Evolutionary conservation across 1,139 yeast genomes (phyloP).

Genomic region (Saccharomyces hybrid): DNA sequence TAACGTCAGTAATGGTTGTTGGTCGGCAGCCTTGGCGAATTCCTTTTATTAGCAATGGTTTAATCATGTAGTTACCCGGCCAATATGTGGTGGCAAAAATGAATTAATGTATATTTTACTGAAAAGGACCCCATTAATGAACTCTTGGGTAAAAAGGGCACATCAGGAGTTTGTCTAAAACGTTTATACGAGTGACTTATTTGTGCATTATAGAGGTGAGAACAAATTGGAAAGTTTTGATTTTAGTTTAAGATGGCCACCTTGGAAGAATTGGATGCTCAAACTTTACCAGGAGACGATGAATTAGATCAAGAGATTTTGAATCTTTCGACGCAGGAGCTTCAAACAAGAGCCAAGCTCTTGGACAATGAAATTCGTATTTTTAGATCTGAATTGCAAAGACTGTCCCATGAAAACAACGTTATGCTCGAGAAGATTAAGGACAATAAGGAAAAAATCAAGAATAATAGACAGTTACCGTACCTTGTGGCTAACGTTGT

Average conservation of each 20-base stretch:
- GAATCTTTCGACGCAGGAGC: constrained; percentile 70
- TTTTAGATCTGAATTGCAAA: constrained; percentile 85
- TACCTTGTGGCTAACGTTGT: constrained; percentile 95
- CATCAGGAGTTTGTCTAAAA: background rate
- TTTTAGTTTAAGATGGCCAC: constrained; percentile 46
- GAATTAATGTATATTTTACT: constrained; percentile 3
- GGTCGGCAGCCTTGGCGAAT: background rate
- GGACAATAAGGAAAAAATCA: constrained; percentile 93
- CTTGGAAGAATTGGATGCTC: constrained; percentile 55
- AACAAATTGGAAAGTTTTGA: background rate
- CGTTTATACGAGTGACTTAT: background rate
- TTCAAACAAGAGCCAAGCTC: constrained; percentile 76
- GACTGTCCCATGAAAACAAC: constrained; percentile 85
- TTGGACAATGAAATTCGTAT: constrained; percentile 94
- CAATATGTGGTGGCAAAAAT: constrained; percentile 3
- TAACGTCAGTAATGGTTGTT: background rate
- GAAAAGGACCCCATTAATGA: constrained; percentile 3
- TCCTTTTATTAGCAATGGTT: background rate
- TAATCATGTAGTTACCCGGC: background rate
- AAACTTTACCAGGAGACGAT: constrained; percentile 39
- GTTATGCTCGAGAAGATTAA: constrained; percentile 91
- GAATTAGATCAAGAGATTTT: constrained; percentile 77
- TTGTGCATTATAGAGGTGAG: background rate
- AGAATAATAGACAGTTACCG: constrained; percentile 91
- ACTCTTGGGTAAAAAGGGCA: background rate